Base-by-base conservation (phyloP, 1,284 basidiomycete genomes). In the Fomitiporia mediterranea region DNA sequence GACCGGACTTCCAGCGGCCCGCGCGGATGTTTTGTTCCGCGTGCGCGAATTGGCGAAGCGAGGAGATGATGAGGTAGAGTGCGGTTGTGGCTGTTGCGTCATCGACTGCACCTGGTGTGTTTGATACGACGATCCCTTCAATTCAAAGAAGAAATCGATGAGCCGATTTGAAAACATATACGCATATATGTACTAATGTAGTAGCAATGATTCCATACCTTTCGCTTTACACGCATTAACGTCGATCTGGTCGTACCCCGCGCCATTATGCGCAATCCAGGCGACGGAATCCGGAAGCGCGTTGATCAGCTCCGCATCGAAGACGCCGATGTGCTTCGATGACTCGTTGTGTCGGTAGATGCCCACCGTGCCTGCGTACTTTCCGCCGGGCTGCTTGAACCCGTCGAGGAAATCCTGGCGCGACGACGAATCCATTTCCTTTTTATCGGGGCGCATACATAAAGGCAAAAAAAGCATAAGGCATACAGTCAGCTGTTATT, bases 221-320 rank as follows among this genome's bases (percentile, higher is more conserved):
- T 79, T 80, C 13, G 78, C 80, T 64, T 83, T 88, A 69, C 86
- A 88, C 3, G 86, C 88, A 1, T 70, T 69, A 4, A 94, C 81
- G 67, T 94, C 88, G 63, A 95, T 86, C 62, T 88, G 83, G 69
- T 93, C 90, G 67, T 95, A 95, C 2, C 94, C 93, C 0, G 93
- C 92, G n/a, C 93, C 93, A 61, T 94, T 94, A 70, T 94, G 91
- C 1, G 86, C 89, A 63, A 96, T 91, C 83, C 89, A 94, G 66
- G 86, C 86, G 57, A 95, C 77, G 25, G 76, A 78, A 2, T 73
- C 60, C 2, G 89, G 83, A 8, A 95, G 75, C 0, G 78, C 80
- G 53, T 77, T 70, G 60, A 96, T 76, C 63, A 96, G 74, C 62
- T 89, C 86, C 66, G 81, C 79, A 71, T 95, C 90, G 65, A 94